Conservation (phyloP, 306 rosid species). For the Vicia villosa region DNA sequence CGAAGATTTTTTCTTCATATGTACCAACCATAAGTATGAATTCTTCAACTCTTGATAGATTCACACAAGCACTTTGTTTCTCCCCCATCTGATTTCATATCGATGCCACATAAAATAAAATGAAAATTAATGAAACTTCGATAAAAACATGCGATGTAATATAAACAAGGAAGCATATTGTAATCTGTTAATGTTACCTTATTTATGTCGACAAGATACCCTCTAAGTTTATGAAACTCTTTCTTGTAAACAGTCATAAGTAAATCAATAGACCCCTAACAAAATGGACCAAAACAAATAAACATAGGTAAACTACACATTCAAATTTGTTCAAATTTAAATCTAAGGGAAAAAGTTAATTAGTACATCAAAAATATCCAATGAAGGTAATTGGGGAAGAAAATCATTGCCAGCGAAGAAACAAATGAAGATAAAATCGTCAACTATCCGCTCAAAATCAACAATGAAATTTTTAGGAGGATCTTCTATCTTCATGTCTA, state of each 20-base stretch:
- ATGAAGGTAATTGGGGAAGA: conserved; percentile 61
- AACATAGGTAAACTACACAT: background rate
- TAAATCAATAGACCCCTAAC: conserved; percentile 48
- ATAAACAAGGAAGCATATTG: background rate
- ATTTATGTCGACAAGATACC: conserved; percentile 53
- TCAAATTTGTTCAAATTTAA: background rate
- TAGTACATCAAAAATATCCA: conserved; percentile 54
- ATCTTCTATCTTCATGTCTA: conserved; percentile 49
- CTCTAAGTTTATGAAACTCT: conserved; percentile 53
- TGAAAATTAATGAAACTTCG: background rate
- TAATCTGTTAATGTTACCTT: conserved; percentile 37
- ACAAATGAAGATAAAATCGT: conserved; percentile 62
- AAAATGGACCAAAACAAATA: background rate
- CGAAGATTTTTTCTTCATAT: conserved; percentile 53
- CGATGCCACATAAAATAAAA: background rate
- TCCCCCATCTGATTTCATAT: conserved; percentile 40
- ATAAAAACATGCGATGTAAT: too few species aligned
- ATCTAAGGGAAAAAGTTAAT: background rate
- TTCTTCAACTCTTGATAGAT: conserved; percentile 56
- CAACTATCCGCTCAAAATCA: conserved; percentile 58
- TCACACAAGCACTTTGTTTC: conserved; percentile 39
- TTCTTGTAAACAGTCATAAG: conserved; percentile 51
- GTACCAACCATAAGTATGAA: conserved; percentile 52
- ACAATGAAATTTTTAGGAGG: conserved; percentile 38
- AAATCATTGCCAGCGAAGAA: conserved; percentile 68